A percentile compares a stretch with the other conserved stretches of the same genome.
phyloP scores from a whole-genome alignment of 306 rosid species.

The Luffa acutangula region DNA sequence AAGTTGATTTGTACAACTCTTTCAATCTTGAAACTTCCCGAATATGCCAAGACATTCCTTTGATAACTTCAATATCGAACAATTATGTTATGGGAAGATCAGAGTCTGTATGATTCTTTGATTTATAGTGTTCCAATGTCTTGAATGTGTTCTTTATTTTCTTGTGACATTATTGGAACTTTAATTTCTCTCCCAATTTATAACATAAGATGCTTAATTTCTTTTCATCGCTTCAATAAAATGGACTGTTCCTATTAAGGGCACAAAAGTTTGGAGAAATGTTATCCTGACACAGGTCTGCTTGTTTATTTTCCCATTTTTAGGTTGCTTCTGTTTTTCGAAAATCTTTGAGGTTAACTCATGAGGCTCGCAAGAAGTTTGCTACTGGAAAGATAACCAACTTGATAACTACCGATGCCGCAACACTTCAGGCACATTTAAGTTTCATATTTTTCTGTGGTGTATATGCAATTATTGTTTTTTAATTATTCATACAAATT shows the following conservation, averaged over 20 bases:
- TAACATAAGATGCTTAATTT: neutral
- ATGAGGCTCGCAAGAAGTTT: neutral
- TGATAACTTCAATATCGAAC: neutral
- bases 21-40: neutral
- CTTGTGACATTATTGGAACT: neutral
- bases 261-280: neutral
- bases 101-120: neutral
- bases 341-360: neutral
- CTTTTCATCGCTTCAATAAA: neutral
- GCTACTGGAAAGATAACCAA: neutral
- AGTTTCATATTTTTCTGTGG: constrained; percentile 22
- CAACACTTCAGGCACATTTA: constrained; percentile 6
- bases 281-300: neutral
- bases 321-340: neutral
- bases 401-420: neutral
- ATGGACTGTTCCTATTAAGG: neutral
- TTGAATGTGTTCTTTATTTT: neutral
- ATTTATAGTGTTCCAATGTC: neutral
- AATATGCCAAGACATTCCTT: neutral
- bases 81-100: neutral
- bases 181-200: neutral
- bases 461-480: neutral
- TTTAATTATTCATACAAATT: neutral
- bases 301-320: neutral
- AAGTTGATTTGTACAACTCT: neutral